These are phyloP conservation scores for Ormosia emarginata DNA, from an alignment of 306 rosid genomes.

Conservation along the genomic window DNA sequence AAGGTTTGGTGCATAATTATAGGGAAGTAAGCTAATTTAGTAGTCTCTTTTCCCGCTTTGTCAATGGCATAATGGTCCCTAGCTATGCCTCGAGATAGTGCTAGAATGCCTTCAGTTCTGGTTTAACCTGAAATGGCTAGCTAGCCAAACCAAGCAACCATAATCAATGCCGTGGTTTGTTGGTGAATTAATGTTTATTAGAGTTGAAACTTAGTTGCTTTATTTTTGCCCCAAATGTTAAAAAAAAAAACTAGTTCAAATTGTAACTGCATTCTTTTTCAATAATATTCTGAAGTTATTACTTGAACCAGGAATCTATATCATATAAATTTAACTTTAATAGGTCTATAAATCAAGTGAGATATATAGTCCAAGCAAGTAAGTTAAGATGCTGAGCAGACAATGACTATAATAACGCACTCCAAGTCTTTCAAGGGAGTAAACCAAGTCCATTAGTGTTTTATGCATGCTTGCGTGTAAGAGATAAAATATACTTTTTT, in stretches of 20 bases:
- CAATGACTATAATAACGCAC: neutral
- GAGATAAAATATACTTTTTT: neutral
- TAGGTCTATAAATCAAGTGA: neutral
- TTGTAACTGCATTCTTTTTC: constrained; percentile 14
- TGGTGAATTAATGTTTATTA: neutral
- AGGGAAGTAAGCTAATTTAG: constrained; percentile 28
- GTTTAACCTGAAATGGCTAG: neutral
- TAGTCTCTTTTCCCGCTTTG: neutral
- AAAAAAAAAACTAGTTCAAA: neutral
- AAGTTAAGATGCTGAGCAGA: constrained; percentile 21
- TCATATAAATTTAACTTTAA: neutral
- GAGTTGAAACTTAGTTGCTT: neutral
- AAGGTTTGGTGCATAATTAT: constrained; percentile 49
- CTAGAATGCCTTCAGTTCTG: neutral
- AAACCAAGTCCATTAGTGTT: neutral
- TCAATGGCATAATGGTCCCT: neutral
- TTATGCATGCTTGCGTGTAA: neutral
- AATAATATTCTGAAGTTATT: neutral
- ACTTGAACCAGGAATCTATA: neutral
- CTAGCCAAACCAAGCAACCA: neutral
- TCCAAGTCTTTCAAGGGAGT: neutral
- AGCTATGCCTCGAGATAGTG: neutral
- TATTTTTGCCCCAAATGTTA: constrained; percentile 4
- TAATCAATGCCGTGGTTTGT: neutral
- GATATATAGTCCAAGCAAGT: neutral